Evolutionary conservation across 73 alveolate genomes (phyloP), one percentile per base, ranked within the genome.

Genomic region (Blepharisma japonicum): DNA sequence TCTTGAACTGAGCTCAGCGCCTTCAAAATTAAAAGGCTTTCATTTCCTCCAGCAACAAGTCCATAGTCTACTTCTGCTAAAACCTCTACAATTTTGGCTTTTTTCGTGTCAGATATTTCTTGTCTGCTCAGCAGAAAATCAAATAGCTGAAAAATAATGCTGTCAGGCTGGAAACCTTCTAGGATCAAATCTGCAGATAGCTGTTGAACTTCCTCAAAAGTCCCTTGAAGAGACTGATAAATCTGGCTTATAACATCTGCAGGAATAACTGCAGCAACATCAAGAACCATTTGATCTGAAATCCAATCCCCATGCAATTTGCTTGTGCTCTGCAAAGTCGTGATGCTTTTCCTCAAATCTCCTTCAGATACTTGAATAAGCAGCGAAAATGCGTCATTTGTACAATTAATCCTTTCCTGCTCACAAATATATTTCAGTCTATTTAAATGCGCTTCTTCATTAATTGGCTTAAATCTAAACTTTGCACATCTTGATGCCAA

Each of bases 401-500:
- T 90, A 78, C 81, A 68, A 7, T 79, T 80, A 55, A 95, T 81
- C 1, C 87, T 86, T 84, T 97, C 99, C 83, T 89, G 87, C 45
- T 86, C 86, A 18, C 95, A 82, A 76, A 96, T 94, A 81, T 68
- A 67, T 45, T 84, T 79, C 42, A 97, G 88, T 79, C 98, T 89
- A 23, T 90, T 81, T 39, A 90, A 83, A 81, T 97, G 96, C 46
- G 97, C 95, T 77, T 89, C 98, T 70, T 83, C 88, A 55, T 98
- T 91, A 71, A 97, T 90, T 8, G 99, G 97, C 49, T 92, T 91
- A 82, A 97, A 97, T 72, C 99, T 94, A 86, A 95, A 95, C 86
- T 95, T 95, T 6, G 97, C 99, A 87, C 99, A 97, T 55, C 99
- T 85, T 49, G 98, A 87, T 55, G 97, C 96, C 68, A 98, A 86